Conservation (phyloP, 2,329 filamentous ascomycete genomes). For the Teratosphaeria destructans region DNA sequence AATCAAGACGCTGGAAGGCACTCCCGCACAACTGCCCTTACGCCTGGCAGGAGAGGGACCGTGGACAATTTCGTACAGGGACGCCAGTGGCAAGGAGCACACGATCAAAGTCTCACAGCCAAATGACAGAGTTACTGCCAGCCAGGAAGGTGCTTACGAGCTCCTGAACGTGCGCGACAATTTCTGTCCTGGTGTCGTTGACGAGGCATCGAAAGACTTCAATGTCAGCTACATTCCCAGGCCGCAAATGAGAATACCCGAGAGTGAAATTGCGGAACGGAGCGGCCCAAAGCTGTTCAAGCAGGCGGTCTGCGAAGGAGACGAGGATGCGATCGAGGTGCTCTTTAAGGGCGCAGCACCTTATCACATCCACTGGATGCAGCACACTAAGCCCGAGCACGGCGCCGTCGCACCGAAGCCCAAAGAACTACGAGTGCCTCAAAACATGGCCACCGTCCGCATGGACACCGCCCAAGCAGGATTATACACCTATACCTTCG, state of each 20-base stretch:
- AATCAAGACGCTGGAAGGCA: conserved; percentile 66
- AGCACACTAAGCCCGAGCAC: conserved; percentile 59
- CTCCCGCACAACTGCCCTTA: conserved; percentile 63
- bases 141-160: conserved; percentile 58
- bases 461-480: conserved; percentile 82
- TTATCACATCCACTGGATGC: conserved; percentile 71
- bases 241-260: conserved; percentile 55
- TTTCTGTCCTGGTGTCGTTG: conserved; percentile 72
- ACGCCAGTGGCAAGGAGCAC: conserved; percentile 26
- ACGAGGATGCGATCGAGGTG: conserved; percentile 81
- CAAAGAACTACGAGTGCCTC: conserved; percentile 65
- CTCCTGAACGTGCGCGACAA: conserved; percentile 67
- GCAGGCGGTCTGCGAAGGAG: conserved; percentile 82
- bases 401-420: conserved; percentile 53
- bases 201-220: conserved; percentile 63
- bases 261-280: conserved; percentile 50
- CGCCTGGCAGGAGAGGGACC: conserved; percentile 72
- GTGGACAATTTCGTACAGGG: conserved; percentile 67
- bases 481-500: conserved; percentile 76
- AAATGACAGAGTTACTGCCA: conserved; percentile 22
- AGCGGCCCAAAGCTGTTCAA: conserved; percentile 54
- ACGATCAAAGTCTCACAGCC: conserved; percentile 29
- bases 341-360: conserved; percentile 68
- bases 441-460: conserved; percentile 65
- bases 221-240: conserved; percentile 76